A percentile compares a stretch with the other conserved stretches of the same genome.
These are phyloP conservation scores for Suhomyces wounanorum DNA, from an alignment of 1,139 yeast species.

Conservation along the genomic window DNA sequence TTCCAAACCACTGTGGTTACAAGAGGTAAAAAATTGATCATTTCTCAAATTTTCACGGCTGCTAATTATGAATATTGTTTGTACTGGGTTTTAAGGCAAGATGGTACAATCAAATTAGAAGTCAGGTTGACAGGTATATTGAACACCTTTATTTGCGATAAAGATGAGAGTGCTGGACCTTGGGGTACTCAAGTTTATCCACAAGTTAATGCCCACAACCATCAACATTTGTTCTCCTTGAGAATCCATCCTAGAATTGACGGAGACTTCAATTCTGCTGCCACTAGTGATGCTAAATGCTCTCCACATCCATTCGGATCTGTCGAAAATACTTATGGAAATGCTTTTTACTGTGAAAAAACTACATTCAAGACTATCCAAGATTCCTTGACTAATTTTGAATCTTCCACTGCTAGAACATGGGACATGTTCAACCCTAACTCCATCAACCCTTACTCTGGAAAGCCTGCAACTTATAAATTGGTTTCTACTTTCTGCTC, in stretches of 20 bases:
- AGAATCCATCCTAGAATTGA: slow-evolving; percentile 80
- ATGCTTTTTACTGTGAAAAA: slow-evolving; percentile 66
- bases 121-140: slow-evolving; percentile 79
- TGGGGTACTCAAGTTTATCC: slow-evolving; percentile 85
- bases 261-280: slow-evolving; percentile 76
- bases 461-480: slow-evolving; percentile 75
- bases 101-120: slow-evolving; percentile 78
- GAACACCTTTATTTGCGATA: slow-evolving; percentile 65
- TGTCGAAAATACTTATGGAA: slow-evolving; percentile 70
- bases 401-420: slow-evolving; percentile 64
- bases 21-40: slow-evolving; percentile 70
- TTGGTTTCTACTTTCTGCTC: slow-evolving; percentile 78
- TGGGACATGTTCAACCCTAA: slow-evolving; percentile 82
- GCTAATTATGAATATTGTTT: slow-evolving; percentile 84
- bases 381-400: slow-evolving; percentile 66
- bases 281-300: slow-evolving; percentile 63
- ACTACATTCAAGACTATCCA: slow-evolving; percentile 65
- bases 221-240: slow-evolving; percentile 80
- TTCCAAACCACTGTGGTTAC: slow-evolving; percentile 74
- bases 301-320: slow-evolving; percentile 65
- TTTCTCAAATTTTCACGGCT: slow-evolving; percentile 82
- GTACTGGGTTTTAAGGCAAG: slow-evolving; percentile 82
- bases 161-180: slow-evolving; percentile 66
- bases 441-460: slow-evolving; percentile 65
- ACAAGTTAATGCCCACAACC: slow-evolving; percentile 80